Conservation (phyloP, 495 filamentous ascomycete genomes). For the Penicillium coprophilum region DNA sequence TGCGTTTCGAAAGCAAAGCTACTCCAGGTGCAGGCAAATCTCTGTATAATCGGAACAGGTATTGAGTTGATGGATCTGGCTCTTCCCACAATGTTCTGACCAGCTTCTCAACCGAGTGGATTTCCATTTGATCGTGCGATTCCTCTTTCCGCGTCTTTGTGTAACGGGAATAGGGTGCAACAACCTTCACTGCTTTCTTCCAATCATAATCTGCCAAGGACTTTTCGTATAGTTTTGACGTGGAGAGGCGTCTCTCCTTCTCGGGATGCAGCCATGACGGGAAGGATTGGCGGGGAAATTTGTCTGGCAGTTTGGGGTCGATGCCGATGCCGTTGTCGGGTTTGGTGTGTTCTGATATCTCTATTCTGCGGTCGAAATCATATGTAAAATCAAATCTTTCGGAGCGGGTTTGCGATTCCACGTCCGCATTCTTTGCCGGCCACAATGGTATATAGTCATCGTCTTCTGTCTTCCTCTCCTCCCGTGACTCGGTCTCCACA, state of each 20-base stretch:
- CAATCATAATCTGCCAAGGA: conserved; percentile 21
- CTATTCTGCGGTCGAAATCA: neutral
- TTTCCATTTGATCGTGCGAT: conserved; percentile 23
- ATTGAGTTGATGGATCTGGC: conserved; percentile 45
- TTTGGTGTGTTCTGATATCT: neutral
- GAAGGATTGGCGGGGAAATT: conserved; percentile 2
- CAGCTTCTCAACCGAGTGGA: conserved; percentile 41
- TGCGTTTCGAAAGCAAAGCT: conserved; percentile 56
- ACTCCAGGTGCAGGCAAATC: conserved; percentile 64
- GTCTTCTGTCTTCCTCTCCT: conserved; percentile 6
- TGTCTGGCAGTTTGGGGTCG: neutral
- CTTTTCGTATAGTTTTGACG: conserved; percentile 16
- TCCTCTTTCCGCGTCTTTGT: conserved; percentile 11
- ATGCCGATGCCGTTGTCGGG: neutral
- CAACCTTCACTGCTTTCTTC: conserved; percentile 17
- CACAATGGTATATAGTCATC: conserved; percentile 11
- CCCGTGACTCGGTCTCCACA: neutral
- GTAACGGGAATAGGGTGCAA: conserved; percentile 13
- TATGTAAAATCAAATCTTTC: conserved; percentile 8
- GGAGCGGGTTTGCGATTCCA: neutral
- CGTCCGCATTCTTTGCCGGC: conserved; percentile 8
- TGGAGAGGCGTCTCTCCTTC: conserved; percentile 18
- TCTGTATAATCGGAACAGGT: conserved; percentile 61
- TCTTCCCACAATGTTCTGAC: conserved; percentile 42
- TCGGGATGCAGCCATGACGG: conserved; percentile 12